Evolutionary conservation across 192 early-diverging fungal genomes (phyloP).

Genomic region (Backusella circina): DNA sequence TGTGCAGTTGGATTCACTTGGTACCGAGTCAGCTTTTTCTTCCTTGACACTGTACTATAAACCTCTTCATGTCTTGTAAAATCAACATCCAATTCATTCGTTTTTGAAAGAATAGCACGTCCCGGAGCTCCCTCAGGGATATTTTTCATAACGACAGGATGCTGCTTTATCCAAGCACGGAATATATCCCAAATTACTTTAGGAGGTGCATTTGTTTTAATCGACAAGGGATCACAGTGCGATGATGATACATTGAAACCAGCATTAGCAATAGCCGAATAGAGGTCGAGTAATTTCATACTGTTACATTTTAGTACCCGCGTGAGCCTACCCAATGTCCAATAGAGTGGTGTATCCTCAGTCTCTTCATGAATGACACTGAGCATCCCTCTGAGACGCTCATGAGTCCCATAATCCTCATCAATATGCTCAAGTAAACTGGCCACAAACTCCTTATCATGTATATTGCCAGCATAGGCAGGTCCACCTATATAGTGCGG

Average conservation of each 20-base stretch:
- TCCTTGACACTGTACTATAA: constrained; percentile 67
- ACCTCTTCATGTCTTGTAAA: constrained; percentile 73
- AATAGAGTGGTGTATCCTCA: constrained; percentile 82
- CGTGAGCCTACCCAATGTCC: constrained; percentile 65
- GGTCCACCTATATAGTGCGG: constrained; percentile 87
- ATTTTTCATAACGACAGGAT: constrained; percentile 67
- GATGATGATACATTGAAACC: constrained; percentile 85
- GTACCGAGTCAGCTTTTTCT: constrained; percentile 83
- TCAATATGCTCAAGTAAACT: constrained; percentile 76
- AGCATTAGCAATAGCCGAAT: constrained; percentile 85
- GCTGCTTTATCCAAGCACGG: constrained; percentile 65
- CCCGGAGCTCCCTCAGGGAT: constrained; percentile 64
- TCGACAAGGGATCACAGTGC: constrained; percentile 71
- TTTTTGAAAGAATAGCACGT: constrained; percentile 57
- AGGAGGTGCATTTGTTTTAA: constrained; percentile 93
- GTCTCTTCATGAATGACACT: constrained; percentile 78
- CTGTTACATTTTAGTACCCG: constrained; percentile 70
- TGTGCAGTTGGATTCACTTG: constrained; percentile 91
- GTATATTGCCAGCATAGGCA: constrained; percentile 80
- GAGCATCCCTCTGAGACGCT: constrained; percentile 95
- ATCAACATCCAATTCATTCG: constrained; percentile 56
- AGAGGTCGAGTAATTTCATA: constrained; percentile 65
- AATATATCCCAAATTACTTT: constrained; percentile 92
- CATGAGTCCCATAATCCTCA: constrained; percentile 69
- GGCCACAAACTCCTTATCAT: constrained; percentile 79